A percentile compares a stretch with the other conserved stretches of the same genome.
phyloP scores from a whole-genome alignment of 495 filamentous ascomycete genomes.

The Aeminium ludgeri region DNA sequence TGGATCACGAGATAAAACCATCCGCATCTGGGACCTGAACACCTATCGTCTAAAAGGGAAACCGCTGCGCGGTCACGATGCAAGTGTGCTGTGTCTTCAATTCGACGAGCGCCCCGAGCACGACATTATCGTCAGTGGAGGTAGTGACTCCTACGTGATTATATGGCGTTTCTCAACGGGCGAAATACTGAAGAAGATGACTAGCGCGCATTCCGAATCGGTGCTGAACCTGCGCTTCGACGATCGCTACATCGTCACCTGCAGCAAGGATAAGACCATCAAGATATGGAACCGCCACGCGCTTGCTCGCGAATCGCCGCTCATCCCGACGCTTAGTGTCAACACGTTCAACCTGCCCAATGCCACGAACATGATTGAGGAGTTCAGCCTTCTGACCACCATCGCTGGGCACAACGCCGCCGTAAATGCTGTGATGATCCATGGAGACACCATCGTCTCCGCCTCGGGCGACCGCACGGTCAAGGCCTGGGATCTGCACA shows the following conservation, averaged over 20 bases:
- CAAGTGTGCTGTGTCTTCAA: constrained; percentile 86
- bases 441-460: constrained; percentile 73
- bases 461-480: constrained; percentile 84
- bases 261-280: constrained; percentile 91
- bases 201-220: constrained; percentile 66
- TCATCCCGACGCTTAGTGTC: constrained; percentile 38
- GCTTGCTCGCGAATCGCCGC: constrained; percentile 41
- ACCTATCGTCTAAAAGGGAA: constrained; percentile 55
- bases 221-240: constrained; percentile 94
- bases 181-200: constrained; percentile 52
- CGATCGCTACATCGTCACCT: constrained; percentile 77
- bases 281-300: constrained; percentile 80
- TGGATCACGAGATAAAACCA: constrained; percentile 72
- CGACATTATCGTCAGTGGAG: constrained; percentile 84
- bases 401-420: constrained; percentile 75
- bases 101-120: constrained; percentile 85
- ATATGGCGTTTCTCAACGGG: constrained; percentile 91
- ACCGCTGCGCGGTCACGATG: constrained; percentile 59
- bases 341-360: constrained; percentile 26
- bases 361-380: constrained; percentile 14
- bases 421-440: constrained; percentile 90
- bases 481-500: constrained; percentile 83
- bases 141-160: constrained; percentile 77
- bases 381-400: constrained; percentile 62
- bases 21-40: constrained; percentile 81